phyloP scores from a whole-genome alignment of 768 basidiomycete species.

The Crassisporium funariophilum region DNA sequence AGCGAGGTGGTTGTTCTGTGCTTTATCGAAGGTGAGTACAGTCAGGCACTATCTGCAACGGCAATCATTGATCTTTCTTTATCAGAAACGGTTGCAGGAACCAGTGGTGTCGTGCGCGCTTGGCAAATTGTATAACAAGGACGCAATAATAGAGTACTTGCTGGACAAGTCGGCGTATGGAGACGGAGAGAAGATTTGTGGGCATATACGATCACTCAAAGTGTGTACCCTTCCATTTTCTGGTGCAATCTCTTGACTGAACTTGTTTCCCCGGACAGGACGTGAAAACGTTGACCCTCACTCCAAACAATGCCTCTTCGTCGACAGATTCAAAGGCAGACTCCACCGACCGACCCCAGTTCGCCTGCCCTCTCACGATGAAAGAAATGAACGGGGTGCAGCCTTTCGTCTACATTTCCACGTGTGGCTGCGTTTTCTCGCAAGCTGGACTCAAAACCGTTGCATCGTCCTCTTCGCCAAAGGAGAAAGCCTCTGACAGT shows the following conservation, averaged over 20 bases:
- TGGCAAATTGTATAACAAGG: conserved; percentile 96
- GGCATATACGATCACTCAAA: conserved; percentile 89
- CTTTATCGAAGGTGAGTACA: conserved; percentile 82
- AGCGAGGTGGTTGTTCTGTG: conserved; percentile 91
- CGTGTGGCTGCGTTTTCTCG: conserved; percentile 92
- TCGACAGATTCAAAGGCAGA: conserved; percentile 39
- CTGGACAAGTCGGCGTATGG: conserved; percentile 83
- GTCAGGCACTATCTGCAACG: not conserved
- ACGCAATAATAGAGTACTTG: conserved; percentile 88
- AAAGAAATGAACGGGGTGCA: conserved; percentile 94
- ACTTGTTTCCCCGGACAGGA: conserved; percentile 55
- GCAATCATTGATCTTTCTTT: not conserved
- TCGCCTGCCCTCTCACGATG: conserved; percentile 88
- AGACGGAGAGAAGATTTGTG: conserved; percentile 90
- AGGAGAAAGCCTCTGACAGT: conserved; percentile 31
- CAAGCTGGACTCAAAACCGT: conserved; percentile 80
- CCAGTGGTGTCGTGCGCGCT: conserved; percentile 91
- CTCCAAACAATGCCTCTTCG: conserved; percentile 63
- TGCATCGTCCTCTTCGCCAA: conserved; percentile 34
- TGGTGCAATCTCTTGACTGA: not conserved
- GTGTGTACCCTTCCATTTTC: conserved; percentile 43
- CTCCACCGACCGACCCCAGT: conserved; percentile 55
- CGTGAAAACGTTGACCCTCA: conserved; percentile 80
- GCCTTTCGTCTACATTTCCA: conserved; percentile 84
- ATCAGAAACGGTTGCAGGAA: conserved; percentile 71